A percentile compares a stretch with the other conserved stretches of the same genome.
Conservation (phyloP, 352 stramenopile species). For the Phytophthora kernoviae region DNA sequence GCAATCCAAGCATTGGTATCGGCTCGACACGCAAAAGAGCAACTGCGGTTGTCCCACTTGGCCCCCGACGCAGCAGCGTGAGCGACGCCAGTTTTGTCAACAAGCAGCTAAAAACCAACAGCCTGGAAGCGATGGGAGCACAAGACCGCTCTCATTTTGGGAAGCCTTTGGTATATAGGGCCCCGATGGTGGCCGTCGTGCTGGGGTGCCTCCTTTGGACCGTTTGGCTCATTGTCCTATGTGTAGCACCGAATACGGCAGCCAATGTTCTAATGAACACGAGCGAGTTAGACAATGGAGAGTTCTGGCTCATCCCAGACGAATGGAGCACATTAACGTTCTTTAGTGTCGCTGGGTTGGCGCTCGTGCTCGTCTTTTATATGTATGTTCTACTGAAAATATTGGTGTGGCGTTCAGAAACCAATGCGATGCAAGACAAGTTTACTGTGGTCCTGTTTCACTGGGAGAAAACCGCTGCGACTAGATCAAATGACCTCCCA, state of each 20-base stretch:
- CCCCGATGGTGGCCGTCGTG: too few species aligned
- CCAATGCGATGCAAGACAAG: neutral
- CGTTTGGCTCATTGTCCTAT: slow-evolving; percentile 34
- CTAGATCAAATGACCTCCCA: neutral
- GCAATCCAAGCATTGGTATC: too few species aligned
- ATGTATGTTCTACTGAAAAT: slow-evolving; percentile 30
- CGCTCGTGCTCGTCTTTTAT: slow-evolving; percentile 12
- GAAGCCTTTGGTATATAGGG: too few species aligned
- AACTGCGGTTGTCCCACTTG: too few species aligned
- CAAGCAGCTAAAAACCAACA: too few species aligned
- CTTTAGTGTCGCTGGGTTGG: slow-evolving; percentile 16
- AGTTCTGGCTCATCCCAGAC: slow-evolving; percentile 45
- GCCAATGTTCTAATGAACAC: slow-evolving; percentile 49
- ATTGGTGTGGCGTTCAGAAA: slow-evolving; percentile 19
- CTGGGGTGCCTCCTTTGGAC: slow-evolving; percentile 34
- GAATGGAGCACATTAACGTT: slow-evolving; percentile 10
- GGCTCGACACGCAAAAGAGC: too few species aligned
- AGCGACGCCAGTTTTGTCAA: too few species aligned
- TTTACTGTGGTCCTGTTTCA: neutral
- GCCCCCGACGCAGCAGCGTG: too few species aligned
- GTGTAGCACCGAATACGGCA: slow-evolving; percentile 28
- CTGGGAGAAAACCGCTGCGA: neutral
- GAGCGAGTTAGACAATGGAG: slow-evolving; percentile 33
- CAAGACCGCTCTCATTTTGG: too few species aligned
- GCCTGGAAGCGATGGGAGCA: too few species aligned